Base-by-base conservation (phyloP, 139 green algal species). In the Spirogloea muscicola region DNA sequence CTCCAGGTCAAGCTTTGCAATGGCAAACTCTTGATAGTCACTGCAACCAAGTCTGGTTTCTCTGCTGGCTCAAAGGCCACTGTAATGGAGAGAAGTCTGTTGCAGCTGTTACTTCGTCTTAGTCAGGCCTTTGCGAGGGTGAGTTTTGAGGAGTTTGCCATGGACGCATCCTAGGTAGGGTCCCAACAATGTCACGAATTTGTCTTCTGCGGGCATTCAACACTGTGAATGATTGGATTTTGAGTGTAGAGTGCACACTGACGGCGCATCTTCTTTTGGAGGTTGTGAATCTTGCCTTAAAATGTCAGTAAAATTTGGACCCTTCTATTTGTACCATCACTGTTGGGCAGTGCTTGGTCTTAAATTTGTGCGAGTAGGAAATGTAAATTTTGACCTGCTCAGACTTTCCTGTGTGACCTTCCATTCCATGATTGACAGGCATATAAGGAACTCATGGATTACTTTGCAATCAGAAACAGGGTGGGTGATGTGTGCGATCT, bases 1-100 rank as follows among this genome's bases (percentile, higher is more conserved):
- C n/a, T 67, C 55, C 72, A 80, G 72, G 72, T 80, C 40, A 25
- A 36, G 41, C 65, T 80, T 33, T 78, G 72, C 31, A 61, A n/a
- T 18, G 72, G 72, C n/a, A 78, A 78, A 27, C 9, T 29, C 36
- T 62, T 78, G 44, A 25, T 42, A 61, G 72, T 80, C n/a, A 60
- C 68, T n/a, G 62, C 62, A 18, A 39, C 29, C 39, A 34, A 13
- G 2, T 7, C 4, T 3, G 72, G 72, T 1, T 80, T 80, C 65
- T 49, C 40, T 13, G 59, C 4, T 3, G 61, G 67, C 38, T 21
- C 40, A 3, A 51, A 76, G 36, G 7, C 7, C 25, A 38, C 5
- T n/a, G n/a, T n/a, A 4, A 4, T 33, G 46, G 29, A 68, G 67
- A 7, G 34, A n/a, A 70, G 60, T 1, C 70, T 79, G 38, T 10